Evolutionary conservation across 495 filamentous ascomycete species (phyloP), one percentile per base, ranked within the genome.

Genomic region (Penicilliopsis zonata): DNA sequence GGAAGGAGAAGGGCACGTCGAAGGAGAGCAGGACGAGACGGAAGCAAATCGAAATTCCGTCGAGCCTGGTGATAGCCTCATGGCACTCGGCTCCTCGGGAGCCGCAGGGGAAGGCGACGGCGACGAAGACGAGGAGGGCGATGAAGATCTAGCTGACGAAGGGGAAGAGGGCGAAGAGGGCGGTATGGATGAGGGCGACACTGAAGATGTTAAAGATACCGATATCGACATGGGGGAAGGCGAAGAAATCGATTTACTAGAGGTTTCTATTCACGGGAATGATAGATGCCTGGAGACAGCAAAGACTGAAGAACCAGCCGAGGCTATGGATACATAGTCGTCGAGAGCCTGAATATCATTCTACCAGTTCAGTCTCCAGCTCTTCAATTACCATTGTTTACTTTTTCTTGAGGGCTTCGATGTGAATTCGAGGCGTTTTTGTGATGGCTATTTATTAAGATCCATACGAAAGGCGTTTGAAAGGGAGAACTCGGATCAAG

Each of bases 21-120:
- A 60, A 33, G 31, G 23, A 34, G 40, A 52, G 39, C 28, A 43
- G 20, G 18, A 46, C 20, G 26, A 13, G 30, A n/a, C n/a, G n/a
- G n/a, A n/a, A n/a, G n/a, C n/a, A n/a, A n/a, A n/a, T n/a, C n/a
- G n/a, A n/a, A n/a, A n/a, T n/a, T n/a, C n/a, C n/a, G n/a, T n/a
- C n/a, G n/a, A n/a, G n/a, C n/a, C n/a, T n/a, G n/a, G n/a, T n/a
- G 34, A 57, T 22, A 19, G 38, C 20, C 13, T 33, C 24, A 20
- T 34, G 31, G 27, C 37, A 34, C 1, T 33, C 12, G 17, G 46
- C 38, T 19, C 28, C 44, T 13, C 31, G 31, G 18, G 19, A 27
- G 18, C 38, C 37, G 26, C 30, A 13, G 35, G 34, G 32, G 42
- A 42, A 12, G 31, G 18, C 31, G 52, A 59, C 40, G 30, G 44